Evolutionary conservation across 352 stramenopile species (phyloP).

Genomic region (Pythium folliculosum): DNA sequence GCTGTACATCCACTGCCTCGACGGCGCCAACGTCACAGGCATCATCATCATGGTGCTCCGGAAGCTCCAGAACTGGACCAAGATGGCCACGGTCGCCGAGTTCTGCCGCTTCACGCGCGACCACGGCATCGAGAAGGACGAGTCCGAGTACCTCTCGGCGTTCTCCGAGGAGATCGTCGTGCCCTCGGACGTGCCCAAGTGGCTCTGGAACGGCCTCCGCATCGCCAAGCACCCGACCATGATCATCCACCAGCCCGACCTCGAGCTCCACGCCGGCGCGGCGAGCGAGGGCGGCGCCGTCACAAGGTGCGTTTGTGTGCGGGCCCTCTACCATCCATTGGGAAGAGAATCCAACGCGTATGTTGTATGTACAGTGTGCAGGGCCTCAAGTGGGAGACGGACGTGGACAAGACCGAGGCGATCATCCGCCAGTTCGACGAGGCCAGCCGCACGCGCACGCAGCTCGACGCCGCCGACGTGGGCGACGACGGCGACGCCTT

Average conservation of each 20-base stretch:
- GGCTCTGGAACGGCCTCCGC: constrained; percentile 84
- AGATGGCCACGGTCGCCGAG: constrained; percentile 78
- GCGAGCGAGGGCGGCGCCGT: constrained; percentile 36
- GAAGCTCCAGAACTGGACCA: constrained; percentile 89
- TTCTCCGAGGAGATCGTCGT: constrained; percentile 87
- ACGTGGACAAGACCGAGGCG: constrained; percentile 80
- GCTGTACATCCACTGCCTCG: constrained; percentile 88
- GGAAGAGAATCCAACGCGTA: background rate
- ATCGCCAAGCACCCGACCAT: constrained; percentile 87
- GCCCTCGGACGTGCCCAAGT: constrained; percentile 67
- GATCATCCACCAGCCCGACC: constrained; percentile 81
- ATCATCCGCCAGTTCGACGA: constrained; percentile 84
- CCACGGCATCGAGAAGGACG: constrained; percentile 86
- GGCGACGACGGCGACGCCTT: constrained; percentile 57
- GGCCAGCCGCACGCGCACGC: constrained; percentile 61
- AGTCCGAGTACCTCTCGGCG: constrained; percentile 78
- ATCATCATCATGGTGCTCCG: constrained; percentile 88
- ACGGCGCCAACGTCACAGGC: constrained; percentile 84
- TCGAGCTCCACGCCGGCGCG: constrained; percentile 43
- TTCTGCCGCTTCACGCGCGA: constrained; percentile 89
- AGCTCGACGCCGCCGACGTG: constrained; percentile 52
- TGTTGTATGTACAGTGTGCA: constrained; percentile 28
- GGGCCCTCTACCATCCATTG: too few relatives aligned
- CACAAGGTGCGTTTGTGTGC: constrained; percentile 31
- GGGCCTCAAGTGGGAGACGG: constrained; percentile 72